phyloP scores from a whole-genome alignment of 2,329 filamentous ascomycete genomes.

The Cladosporium cucumerinum region DNA sequence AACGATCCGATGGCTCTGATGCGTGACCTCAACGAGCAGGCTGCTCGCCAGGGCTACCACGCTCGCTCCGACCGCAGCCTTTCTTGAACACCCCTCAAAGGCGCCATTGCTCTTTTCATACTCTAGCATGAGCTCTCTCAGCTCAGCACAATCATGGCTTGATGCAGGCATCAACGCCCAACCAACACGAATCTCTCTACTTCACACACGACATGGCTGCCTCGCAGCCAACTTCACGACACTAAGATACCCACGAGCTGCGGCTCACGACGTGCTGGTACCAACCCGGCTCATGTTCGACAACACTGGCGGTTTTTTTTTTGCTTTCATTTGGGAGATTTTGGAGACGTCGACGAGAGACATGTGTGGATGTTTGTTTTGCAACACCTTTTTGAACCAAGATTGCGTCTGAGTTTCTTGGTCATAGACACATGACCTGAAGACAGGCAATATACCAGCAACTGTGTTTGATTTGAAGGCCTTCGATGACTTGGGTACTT shows the following conservation, averaged over 20 bases:
- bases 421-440: background rate
- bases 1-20: constrained; percentile 3
- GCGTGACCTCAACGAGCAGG: background rate
- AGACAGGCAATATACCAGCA: background rate
- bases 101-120: background rate
- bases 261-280: background rate
- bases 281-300: background rate
- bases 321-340: background rate
- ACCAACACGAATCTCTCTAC: background rate
- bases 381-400: background rate
- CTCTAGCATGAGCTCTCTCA: background rate
- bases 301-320: background rate
- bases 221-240: background rate
- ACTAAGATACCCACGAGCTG: background rate
- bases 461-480: background rate
- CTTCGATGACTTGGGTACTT: background rate
- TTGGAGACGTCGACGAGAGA: background rate
- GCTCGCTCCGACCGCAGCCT: background rate
- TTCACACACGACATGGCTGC: background rate
- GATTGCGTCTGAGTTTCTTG: background rate
- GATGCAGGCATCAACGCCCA: background rate
- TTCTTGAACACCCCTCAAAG: background rate
- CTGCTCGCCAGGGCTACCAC: background rate
- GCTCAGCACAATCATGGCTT: background rate
- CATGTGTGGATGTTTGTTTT: background rate